Evolutionary conservation across 495 filamentous ascomycete genomes (phyloP).

Genomic region (Tuber umbilicatum): DNA sequence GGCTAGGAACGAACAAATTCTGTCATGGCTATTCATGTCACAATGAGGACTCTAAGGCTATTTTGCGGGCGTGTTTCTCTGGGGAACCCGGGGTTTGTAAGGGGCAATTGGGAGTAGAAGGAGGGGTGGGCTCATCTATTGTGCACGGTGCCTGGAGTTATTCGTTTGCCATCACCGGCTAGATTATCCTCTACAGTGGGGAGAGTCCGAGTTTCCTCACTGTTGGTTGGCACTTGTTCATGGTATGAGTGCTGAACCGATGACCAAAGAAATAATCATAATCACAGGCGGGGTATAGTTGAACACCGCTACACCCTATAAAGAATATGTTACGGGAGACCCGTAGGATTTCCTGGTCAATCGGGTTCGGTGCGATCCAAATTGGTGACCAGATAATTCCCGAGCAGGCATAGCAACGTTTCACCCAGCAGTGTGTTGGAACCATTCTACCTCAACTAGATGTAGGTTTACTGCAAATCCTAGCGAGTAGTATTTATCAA

Average conservation of each 20-base stretch:
- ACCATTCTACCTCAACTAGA: neutral
- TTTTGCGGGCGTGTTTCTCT: neutral
- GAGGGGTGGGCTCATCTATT: neutral
- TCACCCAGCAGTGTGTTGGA: neutral
- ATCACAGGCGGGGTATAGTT: neutral
- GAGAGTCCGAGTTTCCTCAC: neutral
- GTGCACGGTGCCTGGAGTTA: neutral
- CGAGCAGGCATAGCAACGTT: neutral
- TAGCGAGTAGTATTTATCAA: neutral
- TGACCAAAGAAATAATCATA: neutral
- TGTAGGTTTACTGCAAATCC: neutral
- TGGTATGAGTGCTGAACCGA: neutral
- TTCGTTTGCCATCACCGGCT: neutral
- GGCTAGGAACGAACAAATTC: neutral
- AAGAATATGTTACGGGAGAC: neutral
- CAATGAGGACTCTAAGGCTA: neutral
- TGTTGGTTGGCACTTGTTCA: neutral
- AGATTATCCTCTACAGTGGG: neutral
- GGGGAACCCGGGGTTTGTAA: neutral
- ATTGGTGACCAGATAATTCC: neutral
- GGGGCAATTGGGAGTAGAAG: neutral
- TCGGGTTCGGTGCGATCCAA: neutral
- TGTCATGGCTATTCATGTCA: neutral
- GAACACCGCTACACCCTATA: neutral
- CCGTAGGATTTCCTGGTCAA: neutral